Evolutionary conservation across 176 grass and related monocot genomes (phyloP), one percentile per base, ranked within the genome.

Genomic region (Panicum miliaceum): DNA sequence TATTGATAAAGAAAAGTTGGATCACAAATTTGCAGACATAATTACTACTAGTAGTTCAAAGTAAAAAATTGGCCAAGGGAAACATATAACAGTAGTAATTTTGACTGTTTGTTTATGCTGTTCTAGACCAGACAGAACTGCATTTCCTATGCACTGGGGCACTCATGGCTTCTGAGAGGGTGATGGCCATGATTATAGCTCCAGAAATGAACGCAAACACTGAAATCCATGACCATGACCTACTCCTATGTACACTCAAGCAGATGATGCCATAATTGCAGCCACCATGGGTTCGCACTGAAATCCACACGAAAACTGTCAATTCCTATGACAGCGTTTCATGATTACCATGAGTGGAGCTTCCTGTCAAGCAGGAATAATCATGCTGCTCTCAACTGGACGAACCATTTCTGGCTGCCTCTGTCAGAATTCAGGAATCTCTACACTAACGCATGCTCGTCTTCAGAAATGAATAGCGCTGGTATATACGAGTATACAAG

Each of bases 171-270:
- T 50, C 3, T 61, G 12, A n/a, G n/a, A n/a, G 51, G 29, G 13
- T 35, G 14, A 36, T 18, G 2, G 42, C 46, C 61, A 84, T 91
- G 61, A 87, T 76, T 84, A 84, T 84, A 84, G 81, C 10, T 69
- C 18, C 85, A 76, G 20, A 59, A 84, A 81, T 68, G 66, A 38
- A 79, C n/a, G 3, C 65, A 26, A 84, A 70, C 69, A 47, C 75
- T 38, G 85, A 81, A 85, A 89, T 23, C 77, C 77, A 89, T 85
- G 69, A 4, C 59, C 15, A 56, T 71, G 47, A 59, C 46, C 27
- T 22, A 53, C 4, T 25, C 42, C 86, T 37, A 73, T 66, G 73
- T n/a, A 64, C 20, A 71, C 57, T 60, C 9, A 27, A 26, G 37
- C 35, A 68, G 78, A 87, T 2, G 19, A 11, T 47, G 47, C 25